A percentile compares a stretch with the other conserved stretches of the same genome.
Evolutionary conservation across 345 rosid genomes (phyloP).

Genomic region (Populus euphratica): DNA sequence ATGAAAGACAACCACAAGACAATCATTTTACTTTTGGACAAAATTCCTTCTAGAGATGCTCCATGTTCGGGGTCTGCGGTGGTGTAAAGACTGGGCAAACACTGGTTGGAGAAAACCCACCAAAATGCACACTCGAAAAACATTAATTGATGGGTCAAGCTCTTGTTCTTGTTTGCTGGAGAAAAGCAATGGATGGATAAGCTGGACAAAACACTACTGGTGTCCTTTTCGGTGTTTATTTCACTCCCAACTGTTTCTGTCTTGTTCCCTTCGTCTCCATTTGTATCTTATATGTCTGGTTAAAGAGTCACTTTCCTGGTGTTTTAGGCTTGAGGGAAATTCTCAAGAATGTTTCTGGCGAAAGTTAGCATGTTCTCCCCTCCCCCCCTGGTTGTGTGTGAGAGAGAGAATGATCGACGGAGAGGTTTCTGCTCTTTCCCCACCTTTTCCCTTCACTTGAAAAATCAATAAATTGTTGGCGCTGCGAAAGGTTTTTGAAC

Average conservation of each 20-base stretch:
- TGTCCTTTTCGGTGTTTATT: conserved; percentile 34
- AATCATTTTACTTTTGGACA: conserved; percentile 22
- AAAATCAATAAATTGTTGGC: too few species aligned
- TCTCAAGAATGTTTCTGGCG: conserved; percentile 1
- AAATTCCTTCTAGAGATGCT: conserved; percentile 2
- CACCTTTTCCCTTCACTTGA: too few species aligned
- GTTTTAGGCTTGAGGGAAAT: neutral
- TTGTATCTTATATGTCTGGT: conserved; percentile 30
- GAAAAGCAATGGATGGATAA: neutral
- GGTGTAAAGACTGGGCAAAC: conserved; percentile 13
- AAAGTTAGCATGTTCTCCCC: neutral
- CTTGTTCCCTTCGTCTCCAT: conserved; percentile 25
- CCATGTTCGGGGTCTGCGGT: conserved; percentile 8
- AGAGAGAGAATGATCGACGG: too few species aligned
- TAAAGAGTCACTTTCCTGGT: conserved; percentile 28
- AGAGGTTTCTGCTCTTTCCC: too few species aligned
- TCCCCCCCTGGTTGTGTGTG: too few species aligned
- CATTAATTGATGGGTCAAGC: conserved; percentile 13
- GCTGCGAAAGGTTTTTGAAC: too few species aligned
- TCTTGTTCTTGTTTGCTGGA: conserved; percentile 3
- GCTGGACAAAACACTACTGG: neutral
- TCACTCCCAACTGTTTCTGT: conserved; percentile 27
- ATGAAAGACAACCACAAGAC: conserved; percentile 43
- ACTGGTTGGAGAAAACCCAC: conserved; percentile 1
- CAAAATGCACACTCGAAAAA: neutral